Conservation (phyloP, 805 yeast genomes). For the Naumovozyma baii region DNA sequence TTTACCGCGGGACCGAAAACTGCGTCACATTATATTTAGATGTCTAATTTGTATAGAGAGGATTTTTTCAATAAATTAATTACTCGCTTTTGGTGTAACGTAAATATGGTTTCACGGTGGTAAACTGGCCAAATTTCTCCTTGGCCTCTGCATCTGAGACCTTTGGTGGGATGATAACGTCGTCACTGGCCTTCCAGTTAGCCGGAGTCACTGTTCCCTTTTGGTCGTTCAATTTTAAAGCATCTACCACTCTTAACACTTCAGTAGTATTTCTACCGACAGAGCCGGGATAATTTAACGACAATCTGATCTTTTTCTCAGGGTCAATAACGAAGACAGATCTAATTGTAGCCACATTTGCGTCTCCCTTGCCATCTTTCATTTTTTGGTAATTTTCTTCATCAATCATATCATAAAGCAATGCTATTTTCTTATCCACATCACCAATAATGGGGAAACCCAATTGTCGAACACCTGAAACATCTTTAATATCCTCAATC, state of each 20-base stretch:
- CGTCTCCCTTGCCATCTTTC: conserved; percentile 43
- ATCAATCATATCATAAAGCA: conserved; percentile 78
- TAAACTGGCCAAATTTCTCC: conserved; percentile 78
- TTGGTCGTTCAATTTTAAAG: conserved; percentile 76
- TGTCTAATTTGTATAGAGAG: too few species aligned
- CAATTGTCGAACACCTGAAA: conserved; percentile 42
- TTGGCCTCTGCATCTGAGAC: conserved; percentile 71
- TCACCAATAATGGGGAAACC: conserved; percentile 89
- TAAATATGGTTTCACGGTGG: conserved; percentile 82
- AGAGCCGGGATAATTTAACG: conserved; percentile 84
- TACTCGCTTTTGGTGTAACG: conserved; percentile 45
- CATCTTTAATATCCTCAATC: conserved; percentile 87
- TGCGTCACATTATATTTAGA: too few species aligned
- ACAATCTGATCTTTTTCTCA: conserved; percentile 74
- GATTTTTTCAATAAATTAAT: too few species aligned
- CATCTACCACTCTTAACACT: conserved; percentile 82
- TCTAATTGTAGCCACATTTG: conserved; percentile 69
- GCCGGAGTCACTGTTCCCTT: conserved; percentile 83
- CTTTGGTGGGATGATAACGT: conserved; percentile 84
- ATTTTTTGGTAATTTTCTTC: conserved; percentile 72
- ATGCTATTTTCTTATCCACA: conserved; percentile 73
- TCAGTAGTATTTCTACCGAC: conserved; percentile 91
- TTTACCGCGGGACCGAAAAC: too few species aligned
- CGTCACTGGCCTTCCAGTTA: conserved; percentile 84
- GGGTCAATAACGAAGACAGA: conserved; percentile 91